Conservation (phyloP, 495 filamentous ascomycete genomes). For the Penicillium nucicola region DNA sequence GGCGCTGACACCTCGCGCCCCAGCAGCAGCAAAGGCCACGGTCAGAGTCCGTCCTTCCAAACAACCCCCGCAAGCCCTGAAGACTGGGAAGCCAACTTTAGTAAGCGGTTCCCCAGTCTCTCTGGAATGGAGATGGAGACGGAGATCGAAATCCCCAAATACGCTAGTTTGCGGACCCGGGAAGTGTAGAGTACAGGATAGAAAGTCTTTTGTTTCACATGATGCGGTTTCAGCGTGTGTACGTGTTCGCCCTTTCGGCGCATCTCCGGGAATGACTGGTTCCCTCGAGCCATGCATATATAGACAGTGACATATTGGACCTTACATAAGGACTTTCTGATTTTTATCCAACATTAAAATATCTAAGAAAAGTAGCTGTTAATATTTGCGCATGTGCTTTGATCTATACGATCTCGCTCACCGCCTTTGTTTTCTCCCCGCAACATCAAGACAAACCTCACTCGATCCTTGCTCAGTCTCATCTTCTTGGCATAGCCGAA, state of each 20-base stretch:
- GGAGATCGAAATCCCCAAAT: conserved; percentile 52
- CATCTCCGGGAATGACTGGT: conserved; percentile 20
- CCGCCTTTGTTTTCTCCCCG: conserved; percentile 20
- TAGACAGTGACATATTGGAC: conserved; percentile 22
- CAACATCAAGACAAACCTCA: conserved; percentile 6
- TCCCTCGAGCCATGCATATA: conserved; percentile 21
- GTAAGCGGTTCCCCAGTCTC: conserved; percentile 77
- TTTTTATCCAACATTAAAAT: neutral
- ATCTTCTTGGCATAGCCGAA: neutral
- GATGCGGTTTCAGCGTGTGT: conserved; percentile 25
- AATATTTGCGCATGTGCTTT: neutral
- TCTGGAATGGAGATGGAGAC: conserved; percentile 77
- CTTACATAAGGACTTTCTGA: conserved; percentile 2
- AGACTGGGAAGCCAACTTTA: conserved; percentile 73
- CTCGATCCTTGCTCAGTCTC: neutral
- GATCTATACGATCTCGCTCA: conserved; percentile 4
- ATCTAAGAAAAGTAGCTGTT: too few species aligned
- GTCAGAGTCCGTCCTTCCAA: conserved; percentile 18
- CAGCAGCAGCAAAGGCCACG: conserved; percentile 15
- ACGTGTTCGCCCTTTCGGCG: conserved; percentile 6
- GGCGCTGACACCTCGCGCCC: conserved; percentile 29
- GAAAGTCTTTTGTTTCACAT: conserved; percentile 11
- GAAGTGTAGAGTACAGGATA: conserved; percentile 32
- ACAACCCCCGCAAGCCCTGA: conserved; percentile 29
- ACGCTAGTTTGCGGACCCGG: conserved; percentile 37